A percentile compares a stretch with the other conserved stretches of the same genome.
Conservation (phyloP, 768 basidiomycete species). For the Naganishia randhawae region DNA sequence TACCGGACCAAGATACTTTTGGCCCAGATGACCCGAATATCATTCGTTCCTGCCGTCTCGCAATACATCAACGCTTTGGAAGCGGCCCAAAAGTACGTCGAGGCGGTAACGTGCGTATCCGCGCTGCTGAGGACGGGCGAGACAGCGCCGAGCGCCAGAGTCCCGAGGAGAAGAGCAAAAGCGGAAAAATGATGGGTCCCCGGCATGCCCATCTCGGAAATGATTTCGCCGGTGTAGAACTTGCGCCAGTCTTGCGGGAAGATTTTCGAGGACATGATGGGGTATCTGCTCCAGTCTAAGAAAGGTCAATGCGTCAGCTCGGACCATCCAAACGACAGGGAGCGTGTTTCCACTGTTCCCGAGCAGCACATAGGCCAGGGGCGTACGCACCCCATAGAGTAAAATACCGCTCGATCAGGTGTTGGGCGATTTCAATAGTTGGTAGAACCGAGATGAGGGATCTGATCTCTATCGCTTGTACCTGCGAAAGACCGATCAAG, state of each 20-base stretch:
- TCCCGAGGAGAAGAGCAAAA: slow-evolving; percentile 21
- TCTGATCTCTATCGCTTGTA: slow-evolving; percentile 22
- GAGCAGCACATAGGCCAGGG: neutral
- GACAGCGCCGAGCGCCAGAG: slow-evolving; percentile 22
- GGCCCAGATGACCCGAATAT: slow-evolving; percentile 22
- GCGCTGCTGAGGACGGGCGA: slow-evolving; percentile 25
- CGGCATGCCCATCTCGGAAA: slow-evolving; percentile 19
- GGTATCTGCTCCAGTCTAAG: slow-evolving; percentile 23
- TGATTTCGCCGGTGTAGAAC: slow-evolving; percentile 14
- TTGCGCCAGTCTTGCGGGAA: slow-evolving; percentile 26
- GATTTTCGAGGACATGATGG: neutral
- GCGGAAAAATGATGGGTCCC: slow-evolving; percentile 24
- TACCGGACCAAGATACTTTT: slow-evolving; percentile 25
- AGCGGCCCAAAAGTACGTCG: slow-evolving; percentile 26
- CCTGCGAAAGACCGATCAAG: slow-evolving; percentile 22
- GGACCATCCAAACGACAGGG: neutral
- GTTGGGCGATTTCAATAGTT: slow-evolving; percentile 9
- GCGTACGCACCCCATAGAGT: slow-evolving; percentile 15
- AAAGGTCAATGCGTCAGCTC: neutral
- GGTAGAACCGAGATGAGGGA: slow-evolving; percentile 23
- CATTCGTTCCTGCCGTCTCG: slow-evolving; percentile 25
- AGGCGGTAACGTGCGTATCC: slow-evolving; percentile 17
- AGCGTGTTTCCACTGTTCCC: too few species aligned
- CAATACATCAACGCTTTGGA: slow-evolving; percentile 26
- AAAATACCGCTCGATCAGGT: slow-evolving; percentile 23